These are phyloP conservation scores for Rhizopogon sp. DNA, from an alignment of 768 basidiomycete genomes.

Conservation along the genomic window DNA sequence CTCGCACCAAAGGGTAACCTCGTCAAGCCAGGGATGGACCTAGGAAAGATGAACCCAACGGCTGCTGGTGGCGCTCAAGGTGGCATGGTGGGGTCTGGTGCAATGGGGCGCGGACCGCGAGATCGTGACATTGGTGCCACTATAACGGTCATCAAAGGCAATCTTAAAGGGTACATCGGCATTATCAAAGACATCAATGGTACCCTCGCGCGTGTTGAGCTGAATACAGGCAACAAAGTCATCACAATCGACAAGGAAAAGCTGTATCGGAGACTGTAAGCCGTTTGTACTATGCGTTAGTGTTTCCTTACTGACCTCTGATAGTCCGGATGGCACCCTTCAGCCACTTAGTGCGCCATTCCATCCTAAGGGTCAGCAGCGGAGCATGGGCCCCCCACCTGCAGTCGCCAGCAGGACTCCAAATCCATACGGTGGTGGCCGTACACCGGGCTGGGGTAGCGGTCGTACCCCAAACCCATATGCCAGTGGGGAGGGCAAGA, in stretches of 20 bases:
- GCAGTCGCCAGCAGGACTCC: conserved; percentile 32
- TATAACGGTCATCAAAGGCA: conserved; percentile 80
- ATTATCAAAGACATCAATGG: conserved; percentile 96
- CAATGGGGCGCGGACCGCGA: conserved; percentile 73
- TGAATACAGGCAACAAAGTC: conserved; percentile 84
- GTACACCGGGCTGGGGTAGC: conserved; percentile 33
- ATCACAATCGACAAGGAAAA: conserved; percentile 83
- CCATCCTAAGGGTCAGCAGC: conserved; percentile 21
- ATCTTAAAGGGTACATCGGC: conserved; percentile 87
- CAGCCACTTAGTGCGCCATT: conserved; percentile 41
- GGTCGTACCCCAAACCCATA: conserved; percentile 70
- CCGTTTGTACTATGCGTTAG: conserved; percentile 9
- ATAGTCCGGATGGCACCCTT: conserved; percentile 53
- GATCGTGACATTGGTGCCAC: conserved; percentile 77
- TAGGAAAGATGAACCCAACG: conserved; percentile 91
- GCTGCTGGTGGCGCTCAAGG: conserved; percentile 51
- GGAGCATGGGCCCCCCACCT: conserved; percentile 32
- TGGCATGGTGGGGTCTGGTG: conserved; percentile 77
- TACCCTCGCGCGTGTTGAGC: conserved; percentile 78
- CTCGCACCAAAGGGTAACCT: conserved; percentile 81
- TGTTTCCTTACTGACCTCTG: conserved; percentile 4
- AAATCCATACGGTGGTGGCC: conserved; percentile 36
- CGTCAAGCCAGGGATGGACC: conserved; percentile 62
- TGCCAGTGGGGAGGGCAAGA: conserved; percentile 48
- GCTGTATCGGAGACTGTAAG: conserved; percentile 67